Percentiles rank a stretch among this genome's conserved stretches.
These are phyloP conservation scores for Ailanthus altissimus DNA, from an alignment of 345 rosid species.

Conservation along the genomic window DNA sequence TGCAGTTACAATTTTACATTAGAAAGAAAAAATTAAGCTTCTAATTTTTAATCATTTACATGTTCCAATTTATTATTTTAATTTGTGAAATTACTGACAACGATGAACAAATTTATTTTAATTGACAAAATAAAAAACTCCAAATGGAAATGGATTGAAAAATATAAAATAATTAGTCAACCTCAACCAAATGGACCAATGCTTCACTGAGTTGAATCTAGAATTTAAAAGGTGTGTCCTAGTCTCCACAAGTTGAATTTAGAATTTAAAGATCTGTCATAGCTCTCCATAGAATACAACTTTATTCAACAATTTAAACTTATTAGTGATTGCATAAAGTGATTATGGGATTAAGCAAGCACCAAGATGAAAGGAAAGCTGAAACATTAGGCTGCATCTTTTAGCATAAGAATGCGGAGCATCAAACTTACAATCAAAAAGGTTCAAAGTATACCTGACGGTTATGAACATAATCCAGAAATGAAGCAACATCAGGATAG, in stretches of 20 bases:
- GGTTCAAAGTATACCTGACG: slow-evolving; percentile 60
- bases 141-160: not conserved
- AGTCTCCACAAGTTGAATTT: not conserved
- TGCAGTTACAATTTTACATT: not conserved
- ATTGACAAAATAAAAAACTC: not conserved
- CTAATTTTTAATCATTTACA: not conserved
- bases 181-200: not conserved
- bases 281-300: not conserved
- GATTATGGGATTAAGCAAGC: not conserved
- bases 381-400: not conserved
- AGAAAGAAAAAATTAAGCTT: not conserved
- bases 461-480: slow-evolving; percentile 85
- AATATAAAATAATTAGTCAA: not conserved
- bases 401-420: not conserved
- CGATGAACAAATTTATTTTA: not conserved
- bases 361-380: slow-evolving; percentile 3
- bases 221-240: not conserved
- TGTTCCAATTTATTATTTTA: not conserved
- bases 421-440: not conserved
- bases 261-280: not conserved
- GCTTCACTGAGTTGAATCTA: not conserved
- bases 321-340: not conserved
- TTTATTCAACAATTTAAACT: not conserved
- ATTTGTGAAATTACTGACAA: not conserved
- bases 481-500: slow-evolving; percentile 80